Conservation (phyloP, 257 asterid genomes). For the Salvia rosmarinus region DNA sequence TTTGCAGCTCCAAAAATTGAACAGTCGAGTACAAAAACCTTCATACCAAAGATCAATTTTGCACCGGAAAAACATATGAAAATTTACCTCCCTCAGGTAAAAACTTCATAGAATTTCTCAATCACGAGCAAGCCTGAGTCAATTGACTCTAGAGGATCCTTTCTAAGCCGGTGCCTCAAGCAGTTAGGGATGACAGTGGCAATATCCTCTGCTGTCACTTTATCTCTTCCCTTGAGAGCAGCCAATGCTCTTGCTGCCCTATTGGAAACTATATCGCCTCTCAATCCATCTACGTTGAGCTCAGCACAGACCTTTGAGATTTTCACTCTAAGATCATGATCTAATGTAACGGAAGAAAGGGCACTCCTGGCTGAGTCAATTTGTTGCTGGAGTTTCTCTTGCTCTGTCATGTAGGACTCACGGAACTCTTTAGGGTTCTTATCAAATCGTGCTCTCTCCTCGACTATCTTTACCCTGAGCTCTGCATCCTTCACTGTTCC, state of each 20-base stretch:
- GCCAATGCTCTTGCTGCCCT: slow-evolving; percentile 94
- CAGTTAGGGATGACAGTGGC: slow-evolving; percentile 95
- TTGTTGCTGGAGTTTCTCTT: slow-evolving; percentile 79
- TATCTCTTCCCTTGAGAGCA: slow-evolving; percentile 81
- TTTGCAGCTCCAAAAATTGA: slow-evolving; percentile 8
- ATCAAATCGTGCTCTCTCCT: slow-evolving; percentile 89
- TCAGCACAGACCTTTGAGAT: slow-evolving; percentile 91
- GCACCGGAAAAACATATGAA: slow-evolving; percentile 7
- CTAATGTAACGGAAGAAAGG: slow-evolving; percentile 65
- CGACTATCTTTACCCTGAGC: slow-evolving; percentile 93
- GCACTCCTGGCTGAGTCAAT: slow-evolving; percentile 63
- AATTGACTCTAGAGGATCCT: slow-evolving; percentile 92
- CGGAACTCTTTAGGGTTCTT: slow-evolving; percentile 75
- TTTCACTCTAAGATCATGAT: slow-evolving; percentile 76
- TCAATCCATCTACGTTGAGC: slow-evolving; percentile 85
- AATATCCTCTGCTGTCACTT: slow-evolving; percentile 78
- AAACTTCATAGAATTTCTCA: slow-evolving; percentile 88
- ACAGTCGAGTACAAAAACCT: slow-evolving; percentile 9
- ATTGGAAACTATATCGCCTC: slow-evolving; percentile 90
- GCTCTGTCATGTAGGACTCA: slow-evolving; percentile 68
- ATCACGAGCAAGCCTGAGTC: slow-evolving; percentile 91
- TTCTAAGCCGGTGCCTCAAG: slow-evolving; percentile 89
- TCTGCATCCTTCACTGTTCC: slow-evolving; percentile 91
- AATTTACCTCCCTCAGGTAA: slow-evolving; percentile 50
- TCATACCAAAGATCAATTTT: slow-evolving; percentile 23